Conservation (phyloP, 73 alveolate genomes). For the Paramecium octaurelia region DNA sequence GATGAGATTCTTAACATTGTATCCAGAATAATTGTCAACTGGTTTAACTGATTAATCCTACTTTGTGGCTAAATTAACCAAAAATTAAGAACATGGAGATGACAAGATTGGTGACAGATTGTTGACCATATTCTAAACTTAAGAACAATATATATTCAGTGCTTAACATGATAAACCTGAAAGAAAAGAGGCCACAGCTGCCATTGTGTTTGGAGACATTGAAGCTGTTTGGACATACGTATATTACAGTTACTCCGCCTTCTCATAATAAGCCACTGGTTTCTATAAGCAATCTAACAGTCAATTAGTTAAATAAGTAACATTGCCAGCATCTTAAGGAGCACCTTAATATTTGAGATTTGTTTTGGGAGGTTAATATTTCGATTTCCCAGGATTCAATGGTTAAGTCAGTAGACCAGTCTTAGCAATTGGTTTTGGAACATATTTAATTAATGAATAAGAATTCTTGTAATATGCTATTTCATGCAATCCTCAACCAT, state of each 20-base stretch:
- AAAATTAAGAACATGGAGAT: not conserved
- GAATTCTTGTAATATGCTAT: not conserved
- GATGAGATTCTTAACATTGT: slow-evolving; percentile 16
- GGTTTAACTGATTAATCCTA: not conserved
- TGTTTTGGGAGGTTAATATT: not conserved
- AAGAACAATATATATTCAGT: not conserved
- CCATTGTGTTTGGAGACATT: slow-evolving; percentile 35
- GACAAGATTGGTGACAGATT: not conserved
- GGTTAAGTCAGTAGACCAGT: slow-evolving; percentile 38
- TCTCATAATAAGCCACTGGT: not conserved
- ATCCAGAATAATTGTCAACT: not conserved
- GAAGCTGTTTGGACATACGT: slow-evolving; percentile 50
- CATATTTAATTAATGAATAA: not conserved
- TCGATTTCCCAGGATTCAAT: slow-evolving; percentile 8
- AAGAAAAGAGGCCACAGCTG: slow-evolving; percentile 7
- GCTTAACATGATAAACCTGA: slow-evolving; percentile 36
- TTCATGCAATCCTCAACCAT: slow-evolving; percentile 26
- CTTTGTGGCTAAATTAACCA: slow-evolving; percentile 30
- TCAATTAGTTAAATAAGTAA: not conserved
- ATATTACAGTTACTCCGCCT: slow-evolving; percentile 23
- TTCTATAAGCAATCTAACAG: slow-evolving; percentile 14
- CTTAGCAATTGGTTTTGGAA: slow-evolving; percentile 15
- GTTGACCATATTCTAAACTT: slow-evolving; percentile 5
- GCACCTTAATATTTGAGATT: slow-evolving; percentile 24
- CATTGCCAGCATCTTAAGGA: not conserved